Evolutionary conservation across 192 early-diverging fungal species (phyloP), one percentile per base, ranked within the genome.

Genomic region (Linnemannia schmuckeri): DNA sequence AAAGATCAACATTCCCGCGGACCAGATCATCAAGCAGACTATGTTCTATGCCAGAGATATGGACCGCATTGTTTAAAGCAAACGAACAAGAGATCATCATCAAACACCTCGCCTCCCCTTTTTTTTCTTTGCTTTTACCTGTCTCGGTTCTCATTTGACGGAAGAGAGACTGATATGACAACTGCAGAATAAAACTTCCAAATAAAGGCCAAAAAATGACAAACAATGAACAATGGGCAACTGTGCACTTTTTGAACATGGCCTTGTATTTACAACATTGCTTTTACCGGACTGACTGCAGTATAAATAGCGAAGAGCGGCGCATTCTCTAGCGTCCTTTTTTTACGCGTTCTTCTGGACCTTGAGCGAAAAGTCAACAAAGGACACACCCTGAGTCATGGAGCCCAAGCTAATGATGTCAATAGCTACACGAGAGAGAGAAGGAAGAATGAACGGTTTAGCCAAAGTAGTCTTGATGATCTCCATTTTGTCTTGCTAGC

Each of bases 281-380:
- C 1, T 57, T 57, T 57, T 52, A 52, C 20, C 55, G 55, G 17
- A 27, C 0, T 27, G 24, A 57, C 55, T 27, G n/a, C n/a, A n/a
- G 22, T 4, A 27, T 57, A 57, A 27, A 27, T 57, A 57, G n/a
- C 24, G 24, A 27, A 6, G n/a, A n/a, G 61, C 61, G 30, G 30
- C 12, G 27, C 12, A 4, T 33, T 66, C 61, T 66, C 12, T 15
- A 27, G 61, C 30, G n/a, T 27, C 17, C 1, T 57, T 57, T 47
- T 70, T 75, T 76, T 79, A 88, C 35, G 73, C 74, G 40, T 38
- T 30, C 70, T 90, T 89, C 70, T 90, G 81, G 42, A 99, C 96
- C 88, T 99, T 99, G 72, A 99, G 93, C 9, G 98, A 99, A 89
- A 97, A 99, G 83, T 99, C 98, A 38, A 99, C 95, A 87, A 98